These are phyloP conservation scores for Bolboschoenoplectus hybrid DNA, from an alignment of 202 grass and related monocot species.

Conservation along the genomic window DNA sequence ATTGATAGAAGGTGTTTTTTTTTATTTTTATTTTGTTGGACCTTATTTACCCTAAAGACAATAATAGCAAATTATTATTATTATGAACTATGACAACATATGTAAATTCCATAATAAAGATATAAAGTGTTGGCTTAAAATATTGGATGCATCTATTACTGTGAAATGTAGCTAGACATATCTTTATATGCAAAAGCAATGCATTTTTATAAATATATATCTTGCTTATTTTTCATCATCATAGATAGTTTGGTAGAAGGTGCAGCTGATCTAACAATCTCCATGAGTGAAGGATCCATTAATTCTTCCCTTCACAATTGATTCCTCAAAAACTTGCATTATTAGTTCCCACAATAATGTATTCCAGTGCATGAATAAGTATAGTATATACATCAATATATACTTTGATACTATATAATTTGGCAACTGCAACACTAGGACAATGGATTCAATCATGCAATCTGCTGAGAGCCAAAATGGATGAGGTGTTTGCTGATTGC, in stretches of 20 bases:
- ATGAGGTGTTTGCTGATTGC: constrained; percentile 13
- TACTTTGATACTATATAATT: constrained; percentile 31
- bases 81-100: too few species aligned
- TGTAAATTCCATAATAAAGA: too few species aligned
- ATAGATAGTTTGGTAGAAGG: constrained; percentile 22
- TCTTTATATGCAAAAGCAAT: neutral
- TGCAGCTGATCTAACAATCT: constrained; percentile 11
- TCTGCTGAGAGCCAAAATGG: constrained; percentile 25
- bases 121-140: neutral
- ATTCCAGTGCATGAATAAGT: constrained; percentile 15
- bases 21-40: too few species aligned
- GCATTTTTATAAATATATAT: neutral
- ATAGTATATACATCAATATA: neutral
- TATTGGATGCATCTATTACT: neutral
- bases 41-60: too few species aligned
- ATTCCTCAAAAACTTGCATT: constrained; percentile 9
- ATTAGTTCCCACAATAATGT: constrained; percentile 7
- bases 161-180: neutral
- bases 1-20: too few species aligned
- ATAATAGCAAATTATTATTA: too few species aligned
- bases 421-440: constrained; percentile 31
- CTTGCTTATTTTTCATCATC: neutral
- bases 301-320: neutral
- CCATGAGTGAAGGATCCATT: constrained; percentile 29
- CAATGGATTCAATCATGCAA: constrained; percentile 26